phyloP scores from a whole-genome alignment of 768 basidiomycete species.

The Leccinum boreale region DNA sequence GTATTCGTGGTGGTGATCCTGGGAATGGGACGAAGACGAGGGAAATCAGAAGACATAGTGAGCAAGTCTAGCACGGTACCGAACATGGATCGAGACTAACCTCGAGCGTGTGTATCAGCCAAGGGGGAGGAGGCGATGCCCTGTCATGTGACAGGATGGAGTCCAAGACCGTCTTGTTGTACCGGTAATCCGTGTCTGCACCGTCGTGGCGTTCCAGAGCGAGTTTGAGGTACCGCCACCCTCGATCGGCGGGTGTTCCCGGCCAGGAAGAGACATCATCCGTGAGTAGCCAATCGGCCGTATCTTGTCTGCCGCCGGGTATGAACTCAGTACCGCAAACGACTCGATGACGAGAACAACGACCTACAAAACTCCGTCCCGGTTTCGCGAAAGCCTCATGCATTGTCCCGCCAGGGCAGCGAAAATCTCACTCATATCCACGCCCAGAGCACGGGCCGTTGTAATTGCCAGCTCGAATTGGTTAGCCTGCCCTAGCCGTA shows the following conservation, averaged over 20 bases:
- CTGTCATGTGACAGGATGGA: constrained; percentile 68
- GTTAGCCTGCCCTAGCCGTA: constrained; percentile 74
- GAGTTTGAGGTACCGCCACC: constrained; percentile 85
- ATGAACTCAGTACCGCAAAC: constrained; percentile 2
- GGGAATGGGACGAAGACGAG: neutral
- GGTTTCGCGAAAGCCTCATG: constrained; percentile 64
- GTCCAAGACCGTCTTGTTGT: constrained; percentile 75
- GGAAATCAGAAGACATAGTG: neutral
- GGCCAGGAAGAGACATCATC: constrained; percentile 82
- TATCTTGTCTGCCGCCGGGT: constrained; percentile 51
- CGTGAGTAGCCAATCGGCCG: constrained; percentile 78
- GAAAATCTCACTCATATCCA: constrained; percentile 89
- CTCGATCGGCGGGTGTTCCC: constrained; percentile 74
- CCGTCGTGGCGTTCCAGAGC: constrained; percentile 77
- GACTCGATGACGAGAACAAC: neutral
- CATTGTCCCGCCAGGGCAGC: constrained; percentile 74
- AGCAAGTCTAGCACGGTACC: neutral
- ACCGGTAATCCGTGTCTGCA: constrained; percentile 65
- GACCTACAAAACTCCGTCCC: constrained; percentile 57
- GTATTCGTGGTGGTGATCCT: constrained; percentile 76
- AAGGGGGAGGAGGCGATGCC: constrained; percentile 65
- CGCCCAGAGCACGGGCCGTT: constrained; percentile 67
- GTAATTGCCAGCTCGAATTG: constrained; percentile 78
- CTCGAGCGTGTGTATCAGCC: constrained; percentile 77
- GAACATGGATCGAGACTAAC: constrained; percentile 34